Evolutionary conservation across 176 grass and related monocot species (phyloP).

Genomic region (Ensete ventricosum): DNA sequence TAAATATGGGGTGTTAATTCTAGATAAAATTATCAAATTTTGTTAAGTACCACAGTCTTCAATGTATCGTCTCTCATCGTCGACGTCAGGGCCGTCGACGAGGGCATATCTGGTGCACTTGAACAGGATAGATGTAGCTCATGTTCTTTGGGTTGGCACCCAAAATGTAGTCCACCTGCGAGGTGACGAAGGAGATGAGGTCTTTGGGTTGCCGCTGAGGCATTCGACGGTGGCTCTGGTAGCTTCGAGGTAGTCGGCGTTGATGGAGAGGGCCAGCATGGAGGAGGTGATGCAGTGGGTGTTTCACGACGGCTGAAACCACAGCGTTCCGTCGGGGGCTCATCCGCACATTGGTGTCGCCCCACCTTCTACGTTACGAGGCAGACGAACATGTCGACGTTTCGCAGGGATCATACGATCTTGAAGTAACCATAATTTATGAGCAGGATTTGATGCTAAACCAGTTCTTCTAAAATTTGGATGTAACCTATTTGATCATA

Average conservation of each 20-base stretch:
- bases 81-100: too few relatives aligned
- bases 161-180: conserved; percentile 53
- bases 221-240: conserved; percentile 20
- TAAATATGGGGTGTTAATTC: too few relatives aligned
- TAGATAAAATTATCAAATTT: too few relatives aligned
- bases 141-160: conserved; percentile 40
- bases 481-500: too few relatives aligned
- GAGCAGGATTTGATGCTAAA: too few relatives aligned
- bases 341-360: conserved; percentile 13
- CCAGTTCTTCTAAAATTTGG: too few relatives aligned
- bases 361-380: conserved; percentile 30
- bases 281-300: conserved; percentile 46
- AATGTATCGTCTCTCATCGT: too few relatives aligned
- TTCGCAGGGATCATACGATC: too few relatives aligned
- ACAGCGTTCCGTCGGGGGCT: conserved; percentile 53
- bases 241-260: conserved; percentile 36
- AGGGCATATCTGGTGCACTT: conserved; percentile 62
- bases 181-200: conserved; percentile 30
- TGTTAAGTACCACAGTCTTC: too few relatives aligned
- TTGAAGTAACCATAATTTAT: too few relatives aligned
- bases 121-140: conserved; percentile 64
- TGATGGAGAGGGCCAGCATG: conserved; percentile 33
- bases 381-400: conserved; percentile 43
- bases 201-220: conserved; percentile 7
- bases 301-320: conserved; percentile 39